These are phyloP conservation scores for Luffa aegyptiaca DNA, from an alignment of 306 rosid species.

Conservation along the genomic window DNA sequence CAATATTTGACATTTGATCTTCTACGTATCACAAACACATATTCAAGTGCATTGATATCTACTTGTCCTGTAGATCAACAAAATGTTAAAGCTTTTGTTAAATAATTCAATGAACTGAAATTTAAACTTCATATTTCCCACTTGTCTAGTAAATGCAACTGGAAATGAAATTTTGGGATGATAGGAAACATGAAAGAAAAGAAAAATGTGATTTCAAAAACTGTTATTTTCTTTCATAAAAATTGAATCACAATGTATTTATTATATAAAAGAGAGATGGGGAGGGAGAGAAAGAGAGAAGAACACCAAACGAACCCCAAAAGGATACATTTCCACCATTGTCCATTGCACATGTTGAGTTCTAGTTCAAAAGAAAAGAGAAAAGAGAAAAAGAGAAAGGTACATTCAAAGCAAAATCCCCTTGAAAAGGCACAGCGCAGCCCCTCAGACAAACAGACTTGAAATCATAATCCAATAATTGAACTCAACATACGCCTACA, in stretches of 20 bases:
- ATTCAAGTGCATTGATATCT: not conserved
- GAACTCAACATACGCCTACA: conserved; percentile 22
- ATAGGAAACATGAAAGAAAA: not conserved
- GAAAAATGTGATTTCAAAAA: not conserved
- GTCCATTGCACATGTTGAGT: not conserved
- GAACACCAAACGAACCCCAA: not conserved
- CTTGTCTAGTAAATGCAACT: not conserved
- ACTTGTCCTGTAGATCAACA: not conserved
- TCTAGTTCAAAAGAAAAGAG: not conserved
- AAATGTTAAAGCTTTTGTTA: not conserved
- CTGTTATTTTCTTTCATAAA: not conserved
- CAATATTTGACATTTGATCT: not conserved
- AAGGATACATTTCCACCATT: not conserved
- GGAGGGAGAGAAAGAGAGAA: not conserved
- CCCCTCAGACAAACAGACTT: conserved; percentile 15
- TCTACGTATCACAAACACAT: not conserved
- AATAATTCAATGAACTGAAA: not conserved
- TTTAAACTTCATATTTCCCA: not conserved
- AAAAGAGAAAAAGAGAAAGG: not conserved
- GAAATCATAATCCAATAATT: conserved; percentile 21
- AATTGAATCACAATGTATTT: not conserved
- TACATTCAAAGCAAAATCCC: conserved; percentile 5
- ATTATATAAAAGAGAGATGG: not conserved
- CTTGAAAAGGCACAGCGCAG: conserved; percentile 7
- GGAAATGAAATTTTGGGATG: not conserved